phyloP scores from a whole-genome alignment of 371 early-diverging fungal genomes.

The Mortierella sp. region DNA sequence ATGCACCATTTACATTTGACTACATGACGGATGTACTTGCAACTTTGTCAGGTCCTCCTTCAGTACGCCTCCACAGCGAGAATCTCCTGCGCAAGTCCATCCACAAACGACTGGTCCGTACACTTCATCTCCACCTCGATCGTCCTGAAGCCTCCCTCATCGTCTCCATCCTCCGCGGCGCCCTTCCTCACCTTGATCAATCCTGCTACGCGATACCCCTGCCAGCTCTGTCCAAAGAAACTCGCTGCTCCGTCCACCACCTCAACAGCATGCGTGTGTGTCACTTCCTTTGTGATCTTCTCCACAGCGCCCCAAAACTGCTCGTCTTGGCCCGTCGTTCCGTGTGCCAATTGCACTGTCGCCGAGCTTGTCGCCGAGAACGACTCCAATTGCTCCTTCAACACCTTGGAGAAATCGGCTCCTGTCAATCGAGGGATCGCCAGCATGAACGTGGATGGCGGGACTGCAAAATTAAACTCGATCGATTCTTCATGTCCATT shows the following conservation, averaged over 20 bases:
- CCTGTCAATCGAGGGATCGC: constrained; percentile 60
- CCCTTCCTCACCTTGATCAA: constrained; percentile 67
- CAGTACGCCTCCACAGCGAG: constrained; percentile 18
- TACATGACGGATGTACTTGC: too few species aligned
- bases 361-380: constrained; percentile 65
- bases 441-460: constrained; percentile 63
- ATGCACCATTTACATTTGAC: too few species aligned
- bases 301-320: constrained; percentile 63
- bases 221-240: constrained; percentile 72
- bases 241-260: constrained; percentile 77
- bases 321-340: constrained; percentile 65
- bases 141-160: constrained; percentile 39
- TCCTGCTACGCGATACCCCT: constrained; percentile 74
- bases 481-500: constrained; percentile 35
- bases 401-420: constrained; percentile 61
- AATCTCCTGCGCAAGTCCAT: constrained; percentile 61
- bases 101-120: constrained; percentile 71
- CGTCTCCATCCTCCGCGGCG: constrained; percentile 6
- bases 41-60: too few species aligned
- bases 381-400: constrained; percentile 63
- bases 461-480: constrained; percentile 57
- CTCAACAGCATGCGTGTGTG: constrained; percentile 73
- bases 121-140: constrained; percentile 76
- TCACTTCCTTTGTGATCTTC: constrained; percentile 56
- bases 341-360: constrained; percentile 54